phyloP scores from a whole-genome alignment of 306 rosid genomes.

The Vigna reflexopilosa region DNA sequence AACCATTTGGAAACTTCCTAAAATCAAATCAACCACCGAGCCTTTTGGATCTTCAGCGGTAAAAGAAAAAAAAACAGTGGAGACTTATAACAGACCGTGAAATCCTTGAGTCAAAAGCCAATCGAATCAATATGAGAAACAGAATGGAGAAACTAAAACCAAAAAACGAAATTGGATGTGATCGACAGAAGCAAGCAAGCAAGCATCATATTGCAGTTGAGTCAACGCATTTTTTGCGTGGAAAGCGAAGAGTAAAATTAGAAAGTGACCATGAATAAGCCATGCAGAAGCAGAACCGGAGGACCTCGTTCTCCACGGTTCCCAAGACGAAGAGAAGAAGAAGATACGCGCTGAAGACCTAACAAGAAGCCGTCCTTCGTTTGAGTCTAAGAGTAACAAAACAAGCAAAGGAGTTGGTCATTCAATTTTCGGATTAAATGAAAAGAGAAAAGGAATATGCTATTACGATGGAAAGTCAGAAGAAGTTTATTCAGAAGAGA shows the following conservation, averaged over 20 bases:
- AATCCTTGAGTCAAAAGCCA: not conserved
- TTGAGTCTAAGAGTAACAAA: slow-evolving; percentile 54
- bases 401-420: not conserved
- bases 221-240: not conserved
- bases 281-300: slow-evolving; percentile 90
- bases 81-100: no score
- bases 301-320: slow-evolving; percentile 54
- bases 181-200: not conserved
- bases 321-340: slow-evolving; percentile 46
- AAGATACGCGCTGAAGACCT: slow-evolving; percentile 86
- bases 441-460: not conserved
- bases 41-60: no score
- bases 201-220: not conserved
- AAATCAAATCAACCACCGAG: no score
- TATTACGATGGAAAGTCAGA: no score
- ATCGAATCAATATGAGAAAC: not conserved
- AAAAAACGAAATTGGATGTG: no score
- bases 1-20: no score
- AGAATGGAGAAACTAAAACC: not conserved
- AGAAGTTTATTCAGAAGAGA: no score
- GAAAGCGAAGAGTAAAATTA: not conserved
- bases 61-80: no score
- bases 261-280: slow-evolving; percentile 65
- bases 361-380: slow-evolving; percentile 84
- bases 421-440: not conserved